Evolutionary conservation across 148 eudicot species (phyloP).

Genomic region (Amaranthus cruentus): DNA sequence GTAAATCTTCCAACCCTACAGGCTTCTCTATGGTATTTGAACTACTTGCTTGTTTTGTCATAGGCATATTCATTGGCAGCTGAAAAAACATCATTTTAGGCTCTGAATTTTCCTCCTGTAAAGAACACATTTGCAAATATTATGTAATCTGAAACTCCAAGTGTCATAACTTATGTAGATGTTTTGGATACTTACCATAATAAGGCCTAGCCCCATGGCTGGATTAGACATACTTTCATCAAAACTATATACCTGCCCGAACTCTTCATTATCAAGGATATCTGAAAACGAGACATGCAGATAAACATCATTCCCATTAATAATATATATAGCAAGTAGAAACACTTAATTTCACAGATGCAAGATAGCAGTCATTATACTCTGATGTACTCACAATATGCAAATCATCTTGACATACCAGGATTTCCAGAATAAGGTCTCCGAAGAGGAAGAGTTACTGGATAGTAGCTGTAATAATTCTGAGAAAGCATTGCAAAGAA

Average conservation of each 20-base stretch:
- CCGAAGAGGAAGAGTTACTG: slow-evolving; percentile 62
- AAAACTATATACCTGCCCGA: slow-evolving; percentile 43
- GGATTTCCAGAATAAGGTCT: slow-evolving; percentile 91
- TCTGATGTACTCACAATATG: slow-evolving; percentile 5
- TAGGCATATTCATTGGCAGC: slow-evolving; percentile 50
- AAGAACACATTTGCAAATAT: slow-evolving; percentile 1
- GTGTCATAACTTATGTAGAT: neutral
- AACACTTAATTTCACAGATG: neutral
- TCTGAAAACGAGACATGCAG: slow-evolving; percentile 33
- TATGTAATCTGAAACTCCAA: neutral
- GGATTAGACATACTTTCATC: slow-evolving; percentile 38
- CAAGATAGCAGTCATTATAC: neutral
- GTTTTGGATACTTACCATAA: slow-evolving; percentile 46
- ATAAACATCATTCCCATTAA: neutral
- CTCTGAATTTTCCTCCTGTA: slow-evolving; percentile 49
- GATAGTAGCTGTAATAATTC: slow-evolving; percentile 72
- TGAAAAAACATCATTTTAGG: slow-evolving; percentile 46
- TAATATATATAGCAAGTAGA: neutral
- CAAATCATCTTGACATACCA: slow-evolving; percentile 31
- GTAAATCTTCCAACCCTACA: slow-evolving; percentile 43
- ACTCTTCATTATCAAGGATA: slow-evolving; percentile 52
- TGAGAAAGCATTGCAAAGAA: slow-evolving; percentile 24
- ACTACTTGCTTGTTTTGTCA: slow-evolving; percentile 30
- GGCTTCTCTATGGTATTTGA: slow-evolving; percentile 22
- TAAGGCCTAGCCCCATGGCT: slow-evolving; percentile 56